phyloP scores from a whole-genome alignment of 2,329 filamentous ascomycete genomes.

The Phyllosticta citriasiana region DNA sequence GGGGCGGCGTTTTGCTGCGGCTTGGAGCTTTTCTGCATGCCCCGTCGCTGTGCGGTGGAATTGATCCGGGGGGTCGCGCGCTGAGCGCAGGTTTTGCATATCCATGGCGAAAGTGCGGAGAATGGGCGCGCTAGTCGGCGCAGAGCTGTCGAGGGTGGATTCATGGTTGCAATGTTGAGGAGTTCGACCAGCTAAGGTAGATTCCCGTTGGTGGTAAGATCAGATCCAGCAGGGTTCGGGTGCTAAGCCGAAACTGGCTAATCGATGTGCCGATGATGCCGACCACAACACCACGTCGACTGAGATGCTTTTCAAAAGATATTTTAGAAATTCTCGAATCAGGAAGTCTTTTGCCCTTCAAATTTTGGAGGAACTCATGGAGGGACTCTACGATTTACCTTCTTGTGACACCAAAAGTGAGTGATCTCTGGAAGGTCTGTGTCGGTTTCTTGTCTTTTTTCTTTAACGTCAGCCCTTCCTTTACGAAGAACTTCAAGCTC shows the following conservation, averaged over 20 bases:
- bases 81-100: constrained; percentile 28
- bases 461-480: no score
- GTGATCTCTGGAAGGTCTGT: no score
- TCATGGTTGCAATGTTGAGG: constrained; percentile 2
- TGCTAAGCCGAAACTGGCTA: neutral
- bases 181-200: neutral
- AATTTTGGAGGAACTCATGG: no score
- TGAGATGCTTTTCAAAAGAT: no score
- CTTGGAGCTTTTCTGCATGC: constrained; percentile 23
- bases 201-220: constrained; percentile 5
- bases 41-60: constrained; percentile 18
- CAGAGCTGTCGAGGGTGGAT: constrained; percentile 2
- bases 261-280: neutral
- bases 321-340: no score
- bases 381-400: no score
- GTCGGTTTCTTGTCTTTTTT: no score
- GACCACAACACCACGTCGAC: neutral
- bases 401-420: no score
- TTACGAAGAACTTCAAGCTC: no score
- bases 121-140: neutral
- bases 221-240: neutral
- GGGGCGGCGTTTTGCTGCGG: constrained; percentile 15
- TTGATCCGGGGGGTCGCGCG: constrained; percentile 12
- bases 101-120: constrained; percentile 22
- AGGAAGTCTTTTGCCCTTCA: no score